Evolutionary conservation across 352 stramenopile genomes (phyloP).

Genomic region (Pythium scleroteichum): DNA sequence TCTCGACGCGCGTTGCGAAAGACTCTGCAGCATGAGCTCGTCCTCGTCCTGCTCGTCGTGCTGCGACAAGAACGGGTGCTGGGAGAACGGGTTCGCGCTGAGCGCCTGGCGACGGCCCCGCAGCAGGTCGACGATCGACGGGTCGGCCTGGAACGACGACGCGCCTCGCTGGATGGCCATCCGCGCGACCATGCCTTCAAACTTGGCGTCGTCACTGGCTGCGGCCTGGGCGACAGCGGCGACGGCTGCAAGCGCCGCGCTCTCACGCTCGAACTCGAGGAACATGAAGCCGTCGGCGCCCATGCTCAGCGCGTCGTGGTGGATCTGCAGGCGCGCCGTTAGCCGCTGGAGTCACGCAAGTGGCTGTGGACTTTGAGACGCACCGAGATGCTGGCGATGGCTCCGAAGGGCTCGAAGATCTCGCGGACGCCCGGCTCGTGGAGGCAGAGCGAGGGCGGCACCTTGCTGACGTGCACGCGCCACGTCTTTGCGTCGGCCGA

Average conservation of each 20-base stretch:
- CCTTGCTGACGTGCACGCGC: slow-evolving; percentile 54
- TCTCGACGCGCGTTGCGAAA: slow-evolving; percentile 62
- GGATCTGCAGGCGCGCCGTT: slow-evolving; percentile 35
- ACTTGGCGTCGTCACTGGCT: slow-evolving; percentile 24
- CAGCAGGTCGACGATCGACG: slow-evolving; percentile 51
- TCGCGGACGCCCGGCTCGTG: slow-evolving; percentile 47
- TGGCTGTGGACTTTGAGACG: slow-evolving; percentile 3
- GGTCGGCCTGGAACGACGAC: slow-evolving; percentile 28
- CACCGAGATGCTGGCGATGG: slow-evolving; percentile 51
- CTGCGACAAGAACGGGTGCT: slow-evolving; percentile 36
- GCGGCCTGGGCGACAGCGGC: slow-evolving; percentile 33
- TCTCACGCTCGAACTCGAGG: slow-evolving; percentile 44
- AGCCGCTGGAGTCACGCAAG: slow-evolving; percentile 1
- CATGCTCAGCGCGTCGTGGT: slow-evolving; percentile 70
- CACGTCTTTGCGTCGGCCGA: neutral
- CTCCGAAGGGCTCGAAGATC: slow-evolving; percentile 50
- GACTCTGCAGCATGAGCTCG: slow-evolving; percentile 72
- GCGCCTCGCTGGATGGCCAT: slow-evolving; percentile 45
- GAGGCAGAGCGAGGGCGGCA: slow-evolving; percentile 60
- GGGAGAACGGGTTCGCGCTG: slow-evolving; percentile 41
- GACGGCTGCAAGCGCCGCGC: slow-evolving; percentile 40
- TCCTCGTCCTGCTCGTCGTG: slow-evolving; percentile 45
- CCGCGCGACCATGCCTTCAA: slow-evolving; percentile 43
- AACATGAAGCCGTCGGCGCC: slow-evolving; percentile 68
- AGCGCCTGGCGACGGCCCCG: slow-evolving; percentile 42